Conservation (phyloP, 2,329 filamentous ascomycete genomes). For the Pseudohalonectria lignicola region DNA sequence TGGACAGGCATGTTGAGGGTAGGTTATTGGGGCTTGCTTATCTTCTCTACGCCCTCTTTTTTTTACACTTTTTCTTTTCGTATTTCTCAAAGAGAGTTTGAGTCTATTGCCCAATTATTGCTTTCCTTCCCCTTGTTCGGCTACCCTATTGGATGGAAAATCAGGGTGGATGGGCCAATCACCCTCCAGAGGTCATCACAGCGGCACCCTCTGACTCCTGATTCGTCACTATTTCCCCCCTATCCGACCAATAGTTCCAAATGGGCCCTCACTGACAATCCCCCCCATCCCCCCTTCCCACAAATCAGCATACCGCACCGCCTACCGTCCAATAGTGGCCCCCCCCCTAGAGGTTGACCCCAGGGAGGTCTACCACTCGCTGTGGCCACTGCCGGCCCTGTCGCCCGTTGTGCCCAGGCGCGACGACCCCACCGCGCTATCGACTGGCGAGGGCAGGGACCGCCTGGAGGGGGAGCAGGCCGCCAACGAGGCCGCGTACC, state of each 20-base stretch:
- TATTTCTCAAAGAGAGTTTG: too few species aligned
- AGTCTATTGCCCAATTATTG: too few species aligned
- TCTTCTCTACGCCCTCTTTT: not conserved
- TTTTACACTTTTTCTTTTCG: constrained; percentile 1
- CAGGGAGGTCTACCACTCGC: constrained; percentile 68
- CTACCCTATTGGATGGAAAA: too few species aligned
- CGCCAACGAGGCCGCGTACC: constrained; percentile 72
- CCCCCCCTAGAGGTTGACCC: constrained; percentile 50
- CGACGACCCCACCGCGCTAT: too few species aligned
- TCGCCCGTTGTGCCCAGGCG: constrained; percentile 62
- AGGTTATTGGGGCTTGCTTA: not conserved
- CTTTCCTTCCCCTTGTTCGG: constrained; percentile 2
- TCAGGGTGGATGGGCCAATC: too few species aligned
- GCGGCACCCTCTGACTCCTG: too few species aligned
- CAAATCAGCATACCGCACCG: constrained; percentile 57
- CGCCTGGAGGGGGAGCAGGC: constrained; percentile 39
- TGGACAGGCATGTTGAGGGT: constrained; percentile 77
- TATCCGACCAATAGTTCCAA: too few species aligned
- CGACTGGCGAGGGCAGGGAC: too few species aligned
- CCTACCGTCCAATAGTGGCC: constrained; percentile 45
- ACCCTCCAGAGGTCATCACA: too few species aligned
- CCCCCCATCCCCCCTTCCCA: not conserved
- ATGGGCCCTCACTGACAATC: not conserved
- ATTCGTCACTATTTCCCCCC: too few species aligned
- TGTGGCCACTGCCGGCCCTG: constrained; percentile 71